phyloP scores from a whole-genome alignment of 106 monocot genomes.

The Dactylorhiza incarnata region DNA sequence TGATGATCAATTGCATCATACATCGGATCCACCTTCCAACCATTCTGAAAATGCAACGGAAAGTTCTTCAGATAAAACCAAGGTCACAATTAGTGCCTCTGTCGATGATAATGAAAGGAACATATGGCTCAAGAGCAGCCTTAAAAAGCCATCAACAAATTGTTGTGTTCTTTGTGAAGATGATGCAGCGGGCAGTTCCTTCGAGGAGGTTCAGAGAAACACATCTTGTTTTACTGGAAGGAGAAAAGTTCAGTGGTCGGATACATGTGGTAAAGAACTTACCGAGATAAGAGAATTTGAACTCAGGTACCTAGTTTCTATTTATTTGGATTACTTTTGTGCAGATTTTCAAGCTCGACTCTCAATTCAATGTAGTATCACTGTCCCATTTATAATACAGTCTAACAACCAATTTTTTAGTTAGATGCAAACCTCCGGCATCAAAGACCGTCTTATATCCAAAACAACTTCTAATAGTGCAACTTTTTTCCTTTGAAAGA shows the following conservation, averaged over 20 bases:
- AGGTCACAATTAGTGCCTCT: constrained; percentile 11
- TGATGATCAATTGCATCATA: constrained; percentile 1
- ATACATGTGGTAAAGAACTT: constrained; percentile 80
- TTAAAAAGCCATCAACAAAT: constrained; percentile 25
- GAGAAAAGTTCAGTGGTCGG: constrained; percentile 77
- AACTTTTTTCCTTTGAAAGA: neutral
- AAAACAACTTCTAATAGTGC: neutral
- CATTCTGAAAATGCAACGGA: constrained; percentile 20
- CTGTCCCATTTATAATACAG: neutral
- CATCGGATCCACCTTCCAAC: constrained; percentile 4
- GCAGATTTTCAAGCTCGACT: neutral
- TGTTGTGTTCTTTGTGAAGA: constrained; percentile 4
- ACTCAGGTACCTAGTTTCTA: constrained; percentile 38
- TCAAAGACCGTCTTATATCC: neutral
- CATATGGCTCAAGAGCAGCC: constrained; percentile 56
- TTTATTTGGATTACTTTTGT: neutral
- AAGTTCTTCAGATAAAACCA: constrained; percentile 17
- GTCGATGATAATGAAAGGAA: constrained; percentile 30
- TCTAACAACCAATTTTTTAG: neutral
- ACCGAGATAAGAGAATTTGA: constrained; percentile 87
- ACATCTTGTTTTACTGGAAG: constrained; percentile 12
- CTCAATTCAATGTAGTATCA: neutral
- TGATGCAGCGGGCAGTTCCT: constrained; percentile 9
- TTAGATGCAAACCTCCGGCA: neutral
- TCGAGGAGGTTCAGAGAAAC: constrained; percentile 11